Conservation (phyloP, 257 asterid species). For the Solanum habrochaites region DNA sequence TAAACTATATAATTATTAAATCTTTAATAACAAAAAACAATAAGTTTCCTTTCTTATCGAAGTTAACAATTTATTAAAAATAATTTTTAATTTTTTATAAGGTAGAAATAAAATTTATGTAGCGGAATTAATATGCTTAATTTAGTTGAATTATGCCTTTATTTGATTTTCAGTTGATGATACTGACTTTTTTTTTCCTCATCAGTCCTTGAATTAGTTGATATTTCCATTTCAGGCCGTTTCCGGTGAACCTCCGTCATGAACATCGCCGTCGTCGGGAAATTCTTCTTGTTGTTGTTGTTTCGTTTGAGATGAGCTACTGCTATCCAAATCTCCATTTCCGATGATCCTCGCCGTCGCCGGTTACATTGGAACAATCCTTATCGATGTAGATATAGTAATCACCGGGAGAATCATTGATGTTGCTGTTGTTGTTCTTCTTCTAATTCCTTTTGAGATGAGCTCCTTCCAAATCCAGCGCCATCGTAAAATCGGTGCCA, state of each 20-base stretch:
- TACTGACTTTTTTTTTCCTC: not conserved
- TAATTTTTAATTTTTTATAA: too few species aligned
- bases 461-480: slow-evolving; percentile 64
- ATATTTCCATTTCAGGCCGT: slow-evolving; percentile 11
- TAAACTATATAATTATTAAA: too few species aligned
- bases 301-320: not conserved
- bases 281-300: not conserved
- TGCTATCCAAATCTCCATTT: slow-evolving; percentile 37
- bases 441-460: slow-evolving; percentile 30
- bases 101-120: too few species aligned
- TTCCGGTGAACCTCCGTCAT: not conserved
- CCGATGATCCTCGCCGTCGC: not conserved
- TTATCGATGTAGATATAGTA: not conserved
- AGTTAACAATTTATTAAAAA: too few species aligned
- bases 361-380: not conserved
- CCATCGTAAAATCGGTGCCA: slow-evolving; percentile 42
- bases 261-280: not conserved
- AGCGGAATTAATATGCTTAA: not conserved
- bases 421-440: slow-evolving; percentile 4
- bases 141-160: not conserved
- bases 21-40: too few species aligned
- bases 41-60: too few species aligned
- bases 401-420: not conserved
- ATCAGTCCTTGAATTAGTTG: not conserved
- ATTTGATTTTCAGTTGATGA: not conserved